Conservation (phyloP, 169 alveolate species). For the Cryptosporidium tyzzeri region DNA sequence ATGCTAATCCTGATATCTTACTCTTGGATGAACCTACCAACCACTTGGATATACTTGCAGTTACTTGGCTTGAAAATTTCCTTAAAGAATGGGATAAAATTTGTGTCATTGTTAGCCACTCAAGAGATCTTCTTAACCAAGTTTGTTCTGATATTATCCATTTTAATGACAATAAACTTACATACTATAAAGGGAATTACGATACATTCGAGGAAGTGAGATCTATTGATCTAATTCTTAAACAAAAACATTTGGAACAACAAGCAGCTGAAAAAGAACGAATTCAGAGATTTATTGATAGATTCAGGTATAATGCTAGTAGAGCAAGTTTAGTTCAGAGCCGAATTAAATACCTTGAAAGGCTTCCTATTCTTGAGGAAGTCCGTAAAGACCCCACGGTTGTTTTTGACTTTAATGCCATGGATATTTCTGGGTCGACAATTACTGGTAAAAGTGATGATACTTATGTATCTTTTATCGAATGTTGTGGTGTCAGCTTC, state of each 20-base stretch:
- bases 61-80: conserved; percentile 95
- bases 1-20: conserved; percentile 92
- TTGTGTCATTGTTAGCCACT: conserved; percentile 96
- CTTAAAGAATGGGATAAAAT: conserved; percentile 90
- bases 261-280: conserved; percentile 91
- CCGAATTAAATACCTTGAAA: conserved; percentile 93
- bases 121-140: conserved; percentile 95
- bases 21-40: conserved; percentile 95
- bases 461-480: conserved; percentile 31
- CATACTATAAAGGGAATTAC: conserved; percentile 95
- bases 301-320: conserved; percentile 93
- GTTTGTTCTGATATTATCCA: conserved; percentile 95
- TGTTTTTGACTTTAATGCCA: conserved; percentile 45
- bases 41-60: conserved; percentile 94
- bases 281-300: conserved; percentile 94
- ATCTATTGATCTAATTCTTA: conserved; percentile 88
- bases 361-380: conserved; percentile 94
- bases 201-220: conserved; percentile 93
- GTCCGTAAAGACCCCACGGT: conserved; percentile 95
- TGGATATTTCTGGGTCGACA: conserved; percentile 13
- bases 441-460: background rate
- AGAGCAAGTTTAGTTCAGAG: conserved; percentile 95
- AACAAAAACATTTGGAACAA: conserved; percentile 89
- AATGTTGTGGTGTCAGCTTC: conserved; percentile 60
- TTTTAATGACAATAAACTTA: conserved; percentile 87